phyloP scores from a whole-genome alignment of 805 yeast genomes.

The Ogataea nonfermentans region DNA sequence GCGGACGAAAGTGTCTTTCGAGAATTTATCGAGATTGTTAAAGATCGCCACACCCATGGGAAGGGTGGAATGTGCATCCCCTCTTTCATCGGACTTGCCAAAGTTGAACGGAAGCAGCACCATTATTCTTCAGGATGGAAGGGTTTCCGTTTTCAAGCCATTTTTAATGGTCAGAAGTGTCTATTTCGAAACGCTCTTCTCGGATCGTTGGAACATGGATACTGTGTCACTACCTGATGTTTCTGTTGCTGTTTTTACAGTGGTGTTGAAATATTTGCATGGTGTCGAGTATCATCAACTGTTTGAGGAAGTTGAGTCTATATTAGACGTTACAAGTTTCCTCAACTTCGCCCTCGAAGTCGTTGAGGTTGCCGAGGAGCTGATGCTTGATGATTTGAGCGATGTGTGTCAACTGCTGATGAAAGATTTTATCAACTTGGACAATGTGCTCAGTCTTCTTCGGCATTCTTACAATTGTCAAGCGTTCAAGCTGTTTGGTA shows the following conservation, averaged over 20 bases:
- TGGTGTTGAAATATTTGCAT: slow-evolving; percentile 54
- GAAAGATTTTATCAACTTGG: slow-evolving; percentile 52
- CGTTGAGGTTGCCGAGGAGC: slow-evolving; percentile 59
- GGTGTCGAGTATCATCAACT: slow-evolving; percentile 47
- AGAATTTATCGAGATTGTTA: slow-evolving; percentile 25
- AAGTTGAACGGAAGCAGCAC: slow-evolving; percentile 26
- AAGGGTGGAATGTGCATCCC: slow-evolving; percentile 20
- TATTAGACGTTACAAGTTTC: slow-evolving; percentile 37
- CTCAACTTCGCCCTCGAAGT: slow-evolving; percentile 55
- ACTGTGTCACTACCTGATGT: slow-evolving; percentile 40
- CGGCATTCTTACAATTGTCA: slow-evolving; percentile 50
- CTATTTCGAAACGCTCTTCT: slow-evolving; percentile 59
- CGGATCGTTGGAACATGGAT: slow-evolving; percentile 49
- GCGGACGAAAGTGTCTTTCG: slow-evolving; percentile 32
- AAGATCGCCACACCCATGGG: slow-evolving; percentile 31
- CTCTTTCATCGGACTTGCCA: slow-evolving; percentile 21
- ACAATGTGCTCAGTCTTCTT: slow-evolving; percentile 58
- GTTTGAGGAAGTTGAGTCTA: slow-evolving; percentile 34
- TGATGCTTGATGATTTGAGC: slow-evolving; percentile 58
- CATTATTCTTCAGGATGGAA: slow-evolving; percentile 48
- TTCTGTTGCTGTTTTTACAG: slow-evolving; percentile 40
- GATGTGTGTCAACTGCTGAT: slow-evolving; percentile 59
- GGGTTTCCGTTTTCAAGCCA: slow-evolving; percentile 45
- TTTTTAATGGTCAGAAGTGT: slow-evolving; percentile 57
- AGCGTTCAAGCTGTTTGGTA: slow-evolving; percentile 54